Base-by-base conservation (phyloP, 768 basidiomycete genomes). In the Lanmaoa rubissima region DNA sequence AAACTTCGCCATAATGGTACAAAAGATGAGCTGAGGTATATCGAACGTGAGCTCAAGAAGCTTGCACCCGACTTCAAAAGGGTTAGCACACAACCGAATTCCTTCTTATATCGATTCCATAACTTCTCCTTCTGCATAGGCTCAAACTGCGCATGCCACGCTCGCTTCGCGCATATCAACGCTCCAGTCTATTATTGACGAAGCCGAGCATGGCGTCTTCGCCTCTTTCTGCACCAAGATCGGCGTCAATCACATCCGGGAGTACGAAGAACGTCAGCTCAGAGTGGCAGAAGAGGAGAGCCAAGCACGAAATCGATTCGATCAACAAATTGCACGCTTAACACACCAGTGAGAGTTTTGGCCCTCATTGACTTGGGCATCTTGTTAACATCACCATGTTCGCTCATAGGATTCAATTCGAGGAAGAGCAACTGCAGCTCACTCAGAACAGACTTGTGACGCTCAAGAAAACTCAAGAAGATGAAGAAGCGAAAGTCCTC, bases 231-330 rank as follows among this genome's bases (percentile, higher is more conserved):
- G 95, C 68, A 69, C 73, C 38, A 81, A 84, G 62, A 94, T 98
- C 61, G 81, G 84, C 11, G 87, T 97, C 8, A 69, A 74, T 16
- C 86, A 86, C 72, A 93, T 99, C 60, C 84, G 95, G 28, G 92
- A 95, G 63, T 99, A 95, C 68, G 96, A 98, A 72, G 90, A 93
- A 67, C 84, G 89, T 21, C 93, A 96, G 66, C 77, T 98, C 32
- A 90, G 88, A 70, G 82, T 91, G 24, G 92, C 91, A 0, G 88
- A 94, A 71, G 90, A 91, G 64, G 93, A 94, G 70, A 90, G 84
- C 65, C 91, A 90, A 63, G 90, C 90, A 9, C 76, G 91, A 55
- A 74, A 94, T 61, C 81, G 88, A 46, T 96, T 85, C 62, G 87
- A 94, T 61, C 90, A 86, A 5, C 93, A 95, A 69, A 89, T 95